Evolutionary conservation across 345 rosid genomes (phyloP).

Genomic region (Theobroma cacao): DNA sequence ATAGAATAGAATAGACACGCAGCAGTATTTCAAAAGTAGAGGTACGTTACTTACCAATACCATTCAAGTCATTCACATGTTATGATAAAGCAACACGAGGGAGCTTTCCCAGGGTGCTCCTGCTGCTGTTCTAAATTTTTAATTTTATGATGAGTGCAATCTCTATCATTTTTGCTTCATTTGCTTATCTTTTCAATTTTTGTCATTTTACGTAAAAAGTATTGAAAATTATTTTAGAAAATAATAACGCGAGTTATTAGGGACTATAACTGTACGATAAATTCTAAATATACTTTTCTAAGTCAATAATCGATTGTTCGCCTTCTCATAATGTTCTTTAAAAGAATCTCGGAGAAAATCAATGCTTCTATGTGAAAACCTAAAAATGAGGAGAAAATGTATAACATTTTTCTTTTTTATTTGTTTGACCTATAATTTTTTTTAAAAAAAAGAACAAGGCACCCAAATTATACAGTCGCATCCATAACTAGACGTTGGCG

Average conservation of each 20-base stretch:
- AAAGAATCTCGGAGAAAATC: not conserved
- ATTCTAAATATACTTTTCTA: too few relatives aligned
- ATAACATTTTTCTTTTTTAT: too few relatives aligned
- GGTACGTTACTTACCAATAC: not conserved
- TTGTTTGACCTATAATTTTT: not conserved
- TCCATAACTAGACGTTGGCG: not conserved
- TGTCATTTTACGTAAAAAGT: too few relatives aligned
- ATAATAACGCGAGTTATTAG: too few relatives aligned
- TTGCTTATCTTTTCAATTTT: too few relatives aligned
- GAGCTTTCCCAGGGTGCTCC: not conserved
- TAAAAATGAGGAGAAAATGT: too few relatives aligned
- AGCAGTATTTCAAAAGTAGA: not conserved
- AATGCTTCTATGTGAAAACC: too few relatives aligned
- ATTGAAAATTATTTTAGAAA: too few relatives aligned
- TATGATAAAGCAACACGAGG: not conserved
- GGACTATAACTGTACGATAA: too few relatives aligned
- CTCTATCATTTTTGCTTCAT: not conserved
- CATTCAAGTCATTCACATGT: not conserved
- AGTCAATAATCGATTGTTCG: not conserved
- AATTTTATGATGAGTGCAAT: too few relatives aligned
- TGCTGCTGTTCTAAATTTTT: not conserved
- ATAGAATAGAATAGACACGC: not conserved
- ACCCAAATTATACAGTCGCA: too few relatives aligned
- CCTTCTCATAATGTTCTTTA: not conserved
- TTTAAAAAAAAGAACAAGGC: too few relatives aligned